Conservation (phyloP, 176 grass and related monocot genomes). For the Raddia guianensis region DNA sequence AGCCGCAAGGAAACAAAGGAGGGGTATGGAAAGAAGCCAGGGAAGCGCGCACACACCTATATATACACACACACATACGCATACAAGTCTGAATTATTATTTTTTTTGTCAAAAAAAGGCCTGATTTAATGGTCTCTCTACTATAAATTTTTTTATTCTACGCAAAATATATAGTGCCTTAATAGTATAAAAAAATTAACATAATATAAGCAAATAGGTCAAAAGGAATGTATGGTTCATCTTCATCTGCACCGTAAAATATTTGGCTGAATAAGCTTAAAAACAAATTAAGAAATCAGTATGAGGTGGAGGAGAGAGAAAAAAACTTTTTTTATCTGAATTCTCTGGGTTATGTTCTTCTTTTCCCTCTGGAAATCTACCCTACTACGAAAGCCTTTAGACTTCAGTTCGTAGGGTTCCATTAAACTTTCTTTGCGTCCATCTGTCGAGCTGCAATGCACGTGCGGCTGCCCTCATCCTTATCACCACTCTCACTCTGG, state of each 20-base stretch:
- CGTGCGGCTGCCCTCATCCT: slow-evolving; percentile 54
- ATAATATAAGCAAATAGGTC: too few relatives aligned
- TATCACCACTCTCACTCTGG: slow-evolving; percentile 33
- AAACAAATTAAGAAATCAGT: slow-evolving; percentile 32
- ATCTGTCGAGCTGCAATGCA: slow-evolving; percentile 53
- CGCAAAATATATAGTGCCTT: too few relatives aligned
- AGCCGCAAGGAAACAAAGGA: slow-evolving; percentile 49
- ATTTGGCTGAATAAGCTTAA: background rate
- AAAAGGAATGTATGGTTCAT: too few relatives aligned
- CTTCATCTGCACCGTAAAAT: background rate
- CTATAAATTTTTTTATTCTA: background rate
- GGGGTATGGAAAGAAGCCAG: slow-evolving; percentile 53
- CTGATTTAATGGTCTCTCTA: slow-evolving; percentile 12
- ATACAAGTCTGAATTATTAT: slow-evolving; percentile 4
- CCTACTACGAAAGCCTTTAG: slow-evolving; percentile 46
- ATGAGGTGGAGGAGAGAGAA: slow-evolving; percentile 4
- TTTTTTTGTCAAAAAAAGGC: background rate
- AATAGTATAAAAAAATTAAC: too few relatives aligned
- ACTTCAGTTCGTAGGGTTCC: slow-evolving; percentile 28
- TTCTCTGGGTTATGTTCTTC: slow-evolving; percentile 34
- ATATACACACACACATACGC: slow-evolving; percentile 8
- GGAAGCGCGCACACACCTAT: slow-evolving; percentile 20
- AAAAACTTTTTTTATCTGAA: slow-evolving; percentile 38
- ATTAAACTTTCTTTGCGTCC: slow-evolving; percentile 45
- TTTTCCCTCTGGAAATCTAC: background rate